Percentiles rank a stretch among this genome's conserved stretches.
Evolutionary conservation across 352 stramenopile species (phyloP).

Genomic region (Pythium rhizo-oryzae): DNA sequence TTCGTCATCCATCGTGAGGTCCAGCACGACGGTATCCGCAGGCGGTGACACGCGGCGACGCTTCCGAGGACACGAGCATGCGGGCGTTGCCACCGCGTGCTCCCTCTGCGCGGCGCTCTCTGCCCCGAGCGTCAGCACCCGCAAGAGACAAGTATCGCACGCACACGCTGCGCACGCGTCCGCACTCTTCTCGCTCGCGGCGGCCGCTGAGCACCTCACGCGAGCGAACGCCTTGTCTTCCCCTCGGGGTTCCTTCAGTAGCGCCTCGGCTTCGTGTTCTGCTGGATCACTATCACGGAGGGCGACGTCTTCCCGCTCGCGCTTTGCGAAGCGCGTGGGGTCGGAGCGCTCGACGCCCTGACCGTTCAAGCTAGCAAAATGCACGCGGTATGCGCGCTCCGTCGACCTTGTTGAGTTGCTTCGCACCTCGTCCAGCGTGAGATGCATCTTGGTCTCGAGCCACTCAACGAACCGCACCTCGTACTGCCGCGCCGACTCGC

Average conservation of each 20-base stretch:
- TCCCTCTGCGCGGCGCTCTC: background rate
- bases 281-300: background rate
- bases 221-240: background rate
- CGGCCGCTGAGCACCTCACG: background rate
- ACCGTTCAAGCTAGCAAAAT: background rate
- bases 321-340: background rate
- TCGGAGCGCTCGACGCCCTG: background rate
- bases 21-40: background rate
- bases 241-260: background rate
- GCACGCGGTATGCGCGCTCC: background rate
- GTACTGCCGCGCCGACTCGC: conserved; percentile 16
- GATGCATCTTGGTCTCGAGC: background rate
- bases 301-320: background rate
- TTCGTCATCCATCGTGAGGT: background rate
- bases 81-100: background rate
- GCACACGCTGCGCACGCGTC: background rate
- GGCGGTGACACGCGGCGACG: background rate
- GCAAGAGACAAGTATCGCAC: background rate
- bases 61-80: background rate
- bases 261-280: background rate
- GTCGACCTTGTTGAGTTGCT: background rate
- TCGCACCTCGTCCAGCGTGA: conserved; percentile 17
- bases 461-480: conserved; percentile 17
- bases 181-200: background rate
- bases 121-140: background rate